phyloP scores from a whole-genome alignment of 2,329 filamentous ascomycete species.

The Bipolaris gigantea region DNA sequence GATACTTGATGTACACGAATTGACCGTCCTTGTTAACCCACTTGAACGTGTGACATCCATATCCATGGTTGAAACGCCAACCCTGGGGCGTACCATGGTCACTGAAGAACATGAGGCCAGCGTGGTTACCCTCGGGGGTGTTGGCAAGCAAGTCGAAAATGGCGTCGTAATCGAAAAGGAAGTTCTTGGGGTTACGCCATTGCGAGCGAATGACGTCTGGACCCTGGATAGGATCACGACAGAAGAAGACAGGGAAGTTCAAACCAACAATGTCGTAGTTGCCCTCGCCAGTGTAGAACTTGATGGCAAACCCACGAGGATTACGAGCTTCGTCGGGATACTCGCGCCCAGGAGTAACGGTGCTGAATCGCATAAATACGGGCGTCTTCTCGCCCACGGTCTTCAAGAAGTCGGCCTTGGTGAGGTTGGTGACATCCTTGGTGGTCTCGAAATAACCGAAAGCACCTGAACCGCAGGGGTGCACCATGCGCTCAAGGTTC shows the following conservation, averaged over 20 bases:
- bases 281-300: slow-evolving; percentile 54
- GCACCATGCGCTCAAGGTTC: slow-evolving; percentile 50
- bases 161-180: slow-evolving; percentile 54
- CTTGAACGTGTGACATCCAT: slow-evolving; percentile 54
- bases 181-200: slow-evolving; percentile 52
- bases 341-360: slow-evolving; percentile 49
- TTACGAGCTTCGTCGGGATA: slow-evolving; percentile 52
- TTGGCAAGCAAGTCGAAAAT: slow-evolving; percentile 55
- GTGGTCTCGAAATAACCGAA: slow-evolving; percentile 54
- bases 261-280: slow-evolving; percentile 55
- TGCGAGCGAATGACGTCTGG: slow-evolving; percentile 55
- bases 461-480: slow-evolving; percentile 50
- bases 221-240: slow-evolving; percentile 52
- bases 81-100: slow-evolving; percentile 55
- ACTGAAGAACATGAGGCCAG: slow-evolving; percentile 55
- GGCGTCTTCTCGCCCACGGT: slow-evolving; percentile 48
- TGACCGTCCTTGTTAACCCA: slow-evolving; percentile 53
- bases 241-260: slow-evolving; percentile 56
- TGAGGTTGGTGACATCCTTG: slow-evolving; percentile 41
- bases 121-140: slow-evolving; percentile 54
- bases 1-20: slow-evolving; percentile 57
- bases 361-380: slow-evolving; percentile 51
- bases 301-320: slow-evolving; percentile 54
- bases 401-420: slow-evolving; percentile 49
- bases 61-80: slow-evolving; percentile 48